These are phyloP conservation scores for Ogataea philodendri DNA, from an alignment of 805 yeast species.

Conservation along the genomic window DNA sequence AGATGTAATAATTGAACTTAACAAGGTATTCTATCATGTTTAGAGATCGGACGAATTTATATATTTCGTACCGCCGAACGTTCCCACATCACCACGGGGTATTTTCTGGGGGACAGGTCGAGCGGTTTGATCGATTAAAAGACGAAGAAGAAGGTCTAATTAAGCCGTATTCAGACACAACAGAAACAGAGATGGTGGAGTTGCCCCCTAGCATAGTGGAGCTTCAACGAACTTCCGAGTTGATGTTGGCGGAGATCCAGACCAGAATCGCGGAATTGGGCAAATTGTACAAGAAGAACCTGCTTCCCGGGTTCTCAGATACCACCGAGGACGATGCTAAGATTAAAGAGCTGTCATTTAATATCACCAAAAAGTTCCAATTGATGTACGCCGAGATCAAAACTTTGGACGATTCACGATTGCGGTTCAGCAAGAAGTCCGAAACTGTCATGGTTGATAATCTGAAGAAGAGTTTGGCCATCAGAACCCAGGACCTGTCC, in stretches of 20 bases:
- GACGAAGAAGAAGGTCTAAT: conserved; percentile 65
- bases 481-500: conserved; percentile 75
- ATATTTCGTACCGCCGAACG: conserved; percentile 83
- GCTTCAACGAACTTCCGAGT: conserved; percentile 69
- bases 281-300: conserved; percentile 71
- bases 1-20: neutral
- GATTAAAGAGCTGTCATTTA: conserved; percentile 74
- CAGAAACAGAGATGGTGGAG: conserved; percentile 45
- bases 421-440: conserved; percentile 35
- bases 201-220: conserved; percentile 80
- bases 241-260: conserved; percentile 50
- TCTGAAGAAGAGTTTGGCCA: conserved; percentile 80
- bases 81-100: conserved; percentile 60
- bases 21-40: conserved; percentile 49
- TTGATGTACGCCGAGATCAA: conserved; percentile 74
- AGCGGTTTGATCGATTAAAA: conserved; percentile 38
- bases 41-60: conserved; percentile 92
- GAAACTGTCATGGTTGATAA: conserved; percentile 72
- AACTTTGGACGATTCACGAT: conserved; percentile 46
- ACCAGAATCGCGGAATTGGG: conserved; percentile 58
- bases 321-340: conserved; percentile 69
- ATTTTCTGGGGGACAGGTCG: conserved; percentile 14
- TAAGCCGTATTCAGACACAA: conserved; percentile 24
- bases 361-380: conserved; percentile 75
- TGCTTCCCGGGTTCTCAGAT: conserved; percentile 87